Evolutionary conservation across 176 grass and related monocot genomes (phyloP), one percentile per base, ranked within the genome.

Genomic region (Cymbopogon citratus): DNA sequence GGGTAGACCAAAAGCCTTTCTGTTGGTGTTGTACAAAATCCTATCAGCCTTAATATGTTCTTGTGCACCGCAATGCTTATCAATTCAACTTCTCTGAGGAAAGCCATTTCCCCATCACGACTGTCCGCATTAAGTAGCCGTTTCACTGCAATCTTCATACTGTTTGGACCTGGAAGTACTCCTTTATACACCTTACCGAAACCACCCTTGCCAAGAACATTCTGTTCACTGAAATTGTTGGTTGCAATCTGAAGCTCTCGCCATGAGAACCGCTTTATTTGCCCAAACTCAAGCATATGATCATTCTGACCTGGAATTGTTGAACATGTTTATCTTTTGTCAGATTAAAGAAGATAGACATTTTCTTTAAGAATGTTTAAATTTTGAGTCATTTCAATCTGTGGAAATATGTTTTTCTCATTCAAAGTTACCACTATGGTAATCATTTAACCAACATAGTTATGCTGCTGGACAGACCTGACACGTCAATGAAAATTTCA

Each of bases 131-230:
- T 67, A 7, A 84, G 80, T 9, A 91, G 62, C 2, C 92, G 69
- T 80, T 99, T 99, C 34, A 99, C 83, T 12, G 96, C 92, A 75
- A 99, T 78, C 71, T 80, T 84, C 28, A 27, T 86, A 41, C 72
- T 69, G 10, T 97, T 61, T 66, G 89, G 28, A 74, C 83, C 92
- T 29, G 90, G 51, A 85, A 99, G 89, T 36, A 88, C 68, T 59
- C 96, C 96, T 81, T 87, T 90, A 71, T 91, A 99, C 29, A 99
- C 96, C 72, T 93, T 99, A 51, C 96, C 91, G 15, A 99, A 99
- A 73, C 96, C 96, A 3, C 96, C 96, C 84, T 85, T 76, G 25
- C 96, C 96, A 78, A 99, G 87, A 81, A 99, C 84, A 76, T 89
- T 93, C 61, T 80, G 85, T 68, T 91, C 93, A 71, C 21, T 88